Conservation (phyloP, 352 stramenopile species). For the Thraustochytrium aureum region DNA sequence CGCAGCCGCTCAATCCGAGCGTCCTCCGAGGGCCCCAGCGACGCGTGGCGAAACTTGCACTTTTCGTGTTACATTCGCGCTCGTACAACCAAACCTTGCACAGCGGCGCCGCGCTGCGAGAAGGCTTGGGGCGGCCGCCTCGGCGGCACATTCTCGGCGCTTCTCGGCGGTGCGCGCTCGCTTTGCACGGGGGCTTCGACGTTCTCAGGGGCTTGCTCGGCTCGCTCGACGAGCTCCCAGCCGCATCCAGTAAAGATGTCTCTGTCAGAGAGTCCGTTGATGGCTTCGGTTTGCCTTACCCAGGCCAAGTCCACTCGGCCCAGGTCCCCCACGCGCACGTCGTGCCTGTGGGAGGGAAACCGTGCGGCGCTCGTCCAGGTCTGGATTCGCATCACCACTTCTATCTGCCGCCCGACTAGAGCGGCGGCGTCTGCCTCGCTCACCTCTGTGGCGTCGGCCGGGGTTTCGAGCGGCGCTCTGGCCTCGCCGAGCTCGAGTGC, state of each 20-base stretch:
- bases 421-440: not conserved
- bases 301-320: too few species aligned
- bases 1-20: constrained; percentile 30
- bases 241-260: too few species aligned
- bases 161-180: not conserved
- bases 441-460: not conserved
- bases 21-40: constrained; percentile 22
- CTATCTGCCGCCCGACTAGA: not conserved
- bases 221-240: too few species aligned
- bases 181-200: not conserved
- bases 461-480: not conserved
- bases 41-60: constrained; percentile 21
- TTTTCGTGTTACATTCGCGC: not conserved
- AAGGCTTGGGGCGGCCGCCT: not conserved
- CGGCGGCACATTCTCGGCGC: not conserved
- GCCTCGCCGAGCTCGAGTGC: not conserved
- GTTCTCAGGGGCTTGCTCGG: not conserved
- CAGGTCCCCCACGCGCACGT: not conserved
- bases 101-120: not conserved
- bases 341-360: not conserved
- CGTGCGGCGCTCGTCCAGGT: not conserved
- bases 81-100: not conserved
- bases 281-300: too few species aligned
- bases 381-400: constrained; percentile 1
- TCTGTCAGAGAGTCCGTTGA: too few species aligned